Conservation (phyloP, 345 rosid genomes). For the Eucalyptus victrix region DNA sequence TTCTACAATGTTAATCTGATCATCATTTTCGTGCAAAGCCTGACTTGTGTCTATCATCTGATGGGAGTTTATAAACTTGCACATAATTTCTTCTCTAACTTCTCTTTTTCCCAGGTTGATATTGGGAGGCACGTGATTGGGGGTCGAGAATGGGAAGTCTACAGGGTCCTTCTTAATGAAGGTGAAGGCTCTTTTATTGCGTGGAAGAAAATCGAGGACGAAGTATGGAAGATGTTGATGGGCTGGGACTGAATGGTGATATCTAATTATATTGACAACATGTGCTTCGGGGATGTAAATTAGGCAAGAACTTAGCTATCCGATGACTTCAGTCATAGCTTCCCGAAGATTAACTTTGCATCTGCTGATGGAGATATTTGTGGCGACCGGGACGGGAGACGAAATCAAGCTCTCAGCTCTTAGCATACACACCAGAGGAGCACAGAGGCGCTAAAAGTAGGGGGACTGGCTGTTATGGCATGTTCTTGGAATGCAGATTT, state of each 20-base stretch:
- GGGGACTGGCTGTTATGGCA: background rate
- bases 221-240: conserved; percentile 83
- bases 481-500: background rate
- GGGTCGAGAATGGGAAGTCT: conserved; percentile 87
- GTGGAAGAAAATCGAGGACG: conserved; percentile 50
- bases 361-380: background rate
- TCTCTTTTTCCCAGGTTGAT: conserved; percentile 48
- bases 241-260: conserved; percentile 52
- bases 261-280: background rate
- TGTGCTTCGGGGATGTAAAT: background rate
- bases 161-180: conserved; percentile 73
- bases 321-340: background rate
- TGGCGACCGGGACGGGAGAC: background rate
- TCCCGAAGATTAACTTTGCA: background rate
- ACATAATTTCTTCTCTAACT: background rate
- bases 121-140: conserved; percentile 64
- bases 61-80: background rate
- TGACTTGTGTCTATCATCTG: background rate
- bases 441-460: background rate
- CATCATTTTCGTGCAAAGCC: background rate
- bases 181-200: conserved; percentile 40
- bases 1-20: background rate
- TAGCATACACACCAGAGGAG: background rate
- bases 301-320: background rate
- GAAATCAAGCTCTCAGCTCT: background rate